Base-by-base conservation (phyloP, 2,329 filamentous ascomycete species). In the Septoria linicola region DNA sequence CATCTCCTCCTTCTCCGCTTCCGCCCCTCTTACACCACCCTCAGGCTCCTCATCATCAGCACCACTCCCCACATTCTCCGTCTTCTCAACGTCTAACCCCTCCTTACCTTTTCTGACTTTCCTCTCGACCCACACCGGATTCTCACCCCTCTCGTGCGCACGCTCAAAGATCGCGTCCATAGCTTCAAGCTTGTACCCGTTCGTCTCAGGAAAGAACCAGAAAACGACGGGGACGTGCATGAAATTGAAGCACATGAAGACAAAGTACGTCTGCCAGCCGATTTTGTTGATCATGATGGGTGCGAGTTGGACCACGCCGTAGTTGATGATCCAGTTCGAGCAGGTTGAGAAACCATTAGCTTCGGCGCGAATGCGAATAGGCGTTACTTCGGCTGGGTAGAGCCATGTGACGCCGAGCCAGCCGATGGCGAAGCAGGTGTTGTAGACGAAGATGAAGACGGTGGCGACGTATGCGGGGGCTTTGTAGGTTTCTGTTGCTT, bases 301-400 rank as follows among this genome's bases (percentile, higher is more conserved):
- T 0, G 76, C 78, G 8, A 60, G 47, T 21, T 59, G 57, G 17
- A 59, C 57, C 11, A 59, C 57, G 8, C 44, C 54, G 34, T 57
- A 54, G 16, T 59, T 57, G 49, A 63, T 55, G 2, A 52, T 37
- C 48, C 44, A 54, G 67, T 80, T 80, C n/a, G 72, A 72, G 63
- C 73, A 75, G 2, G 76, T 79, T 0, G 76, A 77, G 6, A 79
- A 67, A 20, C 77, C 76, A 59, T 78, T 79, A 31, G 76, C 77
- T 68, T 79, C 78, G 37, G 76, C 74, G 41, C 77, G 73, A 4
- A 76, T 80, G 62, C 76, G 76, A 59, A 78, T 53, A 16, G 56
- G 54, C 1, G 55, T 79, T 59, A 79, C 41, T 58, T 67, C 63
- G 13, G 65, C 64, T 13, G 63, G 63, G 35, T 66, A 68, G 3